phyloP scores from a whole-genome alignment of 116 monocot genomes.

The Cymodocea nodosa region DNA sequence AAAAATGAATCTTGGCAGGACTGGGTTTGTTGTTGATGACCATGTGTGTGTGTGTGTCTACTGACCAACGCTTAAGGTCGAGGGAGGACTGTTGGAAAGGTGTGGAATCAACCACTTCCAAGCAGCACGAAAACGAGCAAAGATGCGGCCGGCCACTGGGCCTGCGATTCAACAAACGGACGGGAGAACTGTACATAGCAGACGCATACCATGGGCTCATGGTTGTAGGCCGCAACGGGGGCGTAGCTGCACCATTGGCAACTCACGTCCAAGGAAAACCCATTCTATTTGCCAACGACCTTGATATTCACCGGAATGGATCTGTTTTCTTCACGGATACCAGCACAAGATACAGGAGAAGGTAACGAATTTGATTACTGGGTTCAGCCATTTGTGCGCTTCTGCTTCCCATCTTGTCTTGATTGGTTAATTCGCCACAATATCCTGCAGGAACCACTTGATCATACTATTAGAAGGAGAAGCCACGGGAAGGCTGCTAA shows the following conservation, averaged over 20 bases:
- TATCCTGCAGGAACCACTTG: conserved; percentile 46
- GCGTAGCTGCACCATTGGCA: conserved; percentile 45
- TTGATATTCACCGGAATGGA: conserved; percentile 66
- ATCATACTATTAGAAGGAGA: conserved; percentile 66
- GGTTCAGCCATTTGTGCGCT: background rate
- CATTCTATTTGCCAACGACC: conserved; percentile 75
- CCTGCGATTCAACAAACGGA: conserved; percentile 40
- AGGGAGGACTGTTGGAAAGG: conserved; percentile 42
- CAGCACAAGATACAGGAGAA: conserved; percentile 63
- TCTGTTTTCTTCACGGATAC: conserved; percentile 88
- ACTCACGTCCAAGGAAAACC: conserved; percentile 42
- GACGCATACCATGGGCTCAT: conserved; percentile 73
- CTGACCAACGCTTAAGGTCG: conserved; percentile 1
- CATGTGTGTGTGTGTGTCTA: too few relatives aligned
- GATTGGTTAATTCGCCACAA: background rate
- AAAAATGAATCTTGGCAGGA: background rate
- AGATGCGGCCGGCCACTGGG: conserved; percentile 77
- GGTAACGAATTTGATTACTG: conserved; percentile 7
- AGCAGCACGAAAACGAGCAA: conserved; percentile 52
- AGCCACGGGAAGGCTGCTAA: conserved; percentile 62
- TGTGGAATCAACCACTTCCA: conserved; percentile 41
- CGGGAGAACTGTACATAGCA: conserved; percentile 74
- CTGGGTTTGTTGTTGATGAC: background rate
- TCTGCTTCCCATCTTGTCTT: background rate
- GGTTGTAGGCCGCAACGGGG: conserved; percentile 38